phyloP scores from a whole-genome alignment of 163 green algal species.

The Prototheca wickerhamii region DNA sequence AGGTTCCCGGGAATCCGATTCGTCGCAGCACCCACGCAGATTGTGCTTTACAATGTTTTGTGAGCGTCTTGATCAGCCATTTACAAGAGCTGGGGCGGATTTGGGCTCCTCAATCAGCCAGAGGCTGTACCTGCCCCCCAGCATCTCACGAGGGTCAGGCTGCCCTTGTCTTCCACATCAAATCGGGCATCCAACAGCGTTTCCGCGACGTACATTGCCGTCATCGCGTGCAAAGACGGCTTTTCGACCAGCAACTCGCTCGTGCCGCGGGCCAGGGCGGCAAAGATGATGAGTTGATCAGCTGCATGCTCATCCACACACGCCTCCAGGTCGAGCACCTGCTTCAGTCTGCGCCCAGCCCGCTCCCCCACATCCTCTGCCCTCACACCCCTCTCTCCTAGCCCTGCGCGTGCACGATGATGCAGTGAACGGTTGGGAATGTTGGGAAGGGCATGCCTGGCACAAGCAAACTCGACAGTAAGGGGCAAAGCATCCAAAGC shows the following conservation, averaged over 20 bases:
- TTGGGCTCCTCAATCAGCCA: background rate
- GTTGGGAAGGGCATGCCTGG: too few species aligned
- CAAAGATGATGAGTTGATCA: conserved; percentile 82
- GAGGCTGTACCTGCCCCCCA: conserved; percentile 7
- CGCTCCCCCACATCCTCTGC: conserved; percentile 36
- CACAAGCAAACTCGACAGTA: too few species aligned
- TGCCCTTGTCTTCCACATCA: conserved; percentile 3
- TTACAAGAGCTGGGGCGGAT: background rate
- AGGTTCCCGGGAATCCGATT: too few species aligned
- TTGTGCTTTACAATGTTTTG: background rate
- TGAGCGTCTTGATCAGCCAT: too few species aligned
- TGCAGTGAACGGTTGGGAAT: conserved; percentile 1
- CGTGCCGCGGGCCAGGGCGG: conserved; percentile 58
- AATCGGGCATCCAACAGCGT: conserved; percentile 49
- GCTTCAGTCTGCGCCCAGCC: conserved; percentile 46
- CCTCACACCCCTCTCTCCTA: conserved; percentile 36
- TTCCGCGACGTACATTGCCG: conserved; percentile 65
- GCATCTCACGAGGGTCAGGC: conserved; percentile 23
- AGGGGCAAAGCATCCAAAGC: too few species aligned
- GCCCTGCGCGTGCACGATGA: background rate
- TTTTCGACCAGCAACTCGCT: conserved; percentile 38
- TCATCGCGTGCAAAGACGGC: conserved; percentile 67
- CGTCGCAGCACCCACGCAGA: too few species aligned
- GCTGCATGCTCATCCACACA: conserved; percentile 30
- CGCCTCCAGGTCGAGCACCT: conserved; percentile 41